These are phyloP conservation scores for Luzula sylvatica DNA, from an alignment of 176 grass and related monocot genomes.

Conservation along the genomic window DNA sequence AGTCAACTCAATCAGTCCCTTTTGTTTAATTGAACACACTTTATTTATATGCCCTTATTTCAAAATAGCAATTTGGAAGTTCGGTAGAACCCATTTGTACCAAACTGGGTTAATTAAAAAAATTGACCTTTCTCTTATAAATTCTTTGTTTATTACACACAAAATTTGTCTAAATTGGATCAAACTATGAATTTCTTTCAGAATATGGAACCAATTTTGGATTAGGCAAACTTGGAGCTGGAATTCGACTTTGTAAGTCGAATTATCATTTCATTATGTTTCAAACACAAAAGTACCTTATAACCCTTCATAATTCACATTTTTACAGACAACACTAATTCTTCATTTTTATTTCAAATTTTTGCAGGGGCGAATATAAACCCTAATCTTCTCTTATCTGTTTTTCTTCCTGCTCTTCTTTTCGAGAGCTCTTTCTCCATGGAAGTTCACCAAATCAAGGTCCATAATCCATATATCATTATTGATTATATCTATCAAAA, in stretches of 20 bases:
- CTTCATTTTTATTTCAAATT: no score
- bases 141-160: not conserved
- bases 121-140: not conserved
- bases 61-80: no score
- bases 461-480: constrained; percentile 13
- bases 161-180: not conserved
- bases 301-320: constrained; percentile 4
- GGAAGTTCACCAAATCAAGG: constrained; percentile 98
- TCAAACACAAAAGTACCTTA: not conserved
- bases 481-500: not conserved
- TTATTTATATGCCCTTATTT: no score
- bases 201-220: constrained; percentile 66
- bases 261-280: not conserved
- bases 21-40: no score
- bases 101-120: no score
- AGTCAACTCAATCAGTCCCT: no score
- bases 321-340: not conserved
- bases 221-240: constrained; percentile 74
- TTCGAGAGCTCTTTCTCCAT: constrained; percentile 95
- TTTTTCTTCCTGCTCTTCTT: constrained; percentile 85
- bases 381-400: constrained; percentile 69
- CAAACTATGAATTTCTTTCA: constrained; percentile 4
- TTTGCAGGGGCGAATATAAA: constrained; percentile 79
- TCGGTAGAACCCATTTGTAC: no score
- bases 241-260: constrained; percentile 86